A percentile compares a stretch with the other conserved stretches of the same genome.
phyloP scores from a whole-genome alignment of 73 alveolate species.

The Tetrahymena borealis region DNA sequence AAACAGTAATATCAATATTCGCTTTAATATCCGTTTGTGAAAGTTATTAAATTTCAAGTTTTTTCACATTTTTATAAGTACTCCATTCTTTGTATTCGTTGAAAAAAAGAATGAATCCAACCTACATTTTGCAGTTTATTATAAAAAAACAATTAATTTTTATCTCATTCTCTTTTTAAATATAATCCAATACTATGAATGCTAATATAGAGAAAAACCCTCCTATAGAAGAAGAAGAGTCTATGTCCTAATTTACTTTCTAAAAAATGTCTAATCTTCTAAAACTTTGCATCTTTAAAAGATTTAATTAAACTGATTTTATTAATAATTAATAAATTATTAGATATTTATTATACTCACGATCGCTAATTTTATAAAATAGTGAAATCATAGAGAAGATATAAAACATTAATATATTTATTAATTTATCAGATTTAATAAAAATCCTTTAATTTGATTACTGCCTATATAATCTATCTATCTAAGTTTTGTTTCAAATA shows the following conservation, averaged over 20 bases:
- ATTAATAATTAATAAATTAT: background rate
- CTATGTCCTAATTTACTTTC: background rate
- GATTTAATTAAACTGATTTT: background rate
- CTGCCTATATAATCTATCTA: too few species aligned
- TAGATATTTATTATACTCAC: too few species aligned
- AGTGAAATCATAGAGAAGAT: too few species aligned
- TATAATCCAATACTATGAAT: background rate
- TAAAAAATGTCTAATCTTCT: background rate
- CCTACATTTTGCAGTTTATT: background rate
- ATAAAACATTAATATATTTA: too few species aligned
- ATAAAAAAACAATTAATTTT: background rate
- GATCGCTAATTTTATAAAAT: too few species aligned
- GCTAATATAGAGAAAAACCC: background rate
- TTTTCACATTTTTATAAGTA: background rate
- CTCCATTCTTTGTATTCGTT: background rate
- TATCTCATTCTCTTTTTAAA: background rate
- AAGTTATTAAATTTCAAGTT: background rate
- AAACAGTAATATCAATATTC: background rate
- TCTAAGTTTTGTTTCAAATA: too few species aligned
- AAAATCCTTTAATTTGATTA: too few species aligned
- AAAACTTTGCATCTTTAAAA: background rate
- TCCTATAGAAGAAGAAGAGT: background rate
- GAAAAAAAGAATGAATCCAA: background rate
- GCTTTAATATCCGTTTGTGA: background rate
- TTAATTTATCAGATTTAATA: too few species aligned